Evolutionary conservation across 1,284 basidiomycete genomes (phyloP).

Genomic region (Ustilago curta): DNA sequence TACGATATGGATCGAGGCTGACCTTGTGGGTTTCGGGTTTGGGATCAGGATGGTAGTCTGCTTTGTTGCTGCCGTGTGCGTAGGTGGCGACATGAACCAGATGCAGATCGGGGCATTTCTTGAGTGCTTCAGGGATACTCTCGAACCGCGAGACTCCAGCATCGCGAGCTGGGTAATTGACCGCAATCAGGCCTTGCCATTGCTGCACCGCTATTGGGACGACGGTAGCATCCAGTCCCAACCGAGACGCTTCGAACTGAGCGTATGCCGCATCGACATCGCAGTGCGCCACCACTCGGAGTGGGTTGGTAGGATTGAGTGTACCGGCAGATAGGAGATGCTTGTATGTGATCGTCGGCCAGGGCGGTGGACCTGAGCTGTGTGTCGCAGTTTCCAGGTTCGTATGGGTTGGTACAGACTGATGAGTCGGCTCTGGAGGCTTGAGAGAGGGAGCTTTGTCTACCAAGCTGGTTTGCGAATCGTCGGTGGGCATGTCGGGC

Average conservation of each 20-base stretch:
- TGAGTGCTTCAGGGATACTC: conserved; percentile 72
- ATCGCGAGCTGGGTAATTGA: conserved; percentile 92
- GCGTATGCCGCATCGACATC: conserved; percentile 73
- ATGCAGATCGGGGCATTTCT: conserved; percentile 85
- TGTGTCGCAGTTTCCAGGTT: conserved; percentile 42
- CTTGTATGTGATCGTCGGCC: conserved; percentile 57
- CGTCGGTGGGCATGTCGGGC: conserved; percentile 17
- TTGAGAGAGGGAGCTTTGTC: conserved; percentile 37
- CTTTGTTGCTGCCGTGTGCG: conserved; percentile 74
- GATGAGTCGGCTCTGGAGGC: conserved; percentile 25
- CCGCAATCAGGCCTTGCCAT: conserved; percentile 88
- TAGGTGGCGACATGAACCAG: conserved; percentile 94
- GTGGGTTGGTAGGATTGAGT: conserved; percentile 68
- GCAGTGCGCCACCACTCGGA: conserved; percentile 81
- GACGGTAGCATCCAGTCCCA: conserved; percentile 77
- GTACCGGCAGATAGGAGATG: conserved; percentile 62
- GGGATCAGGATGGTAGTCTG: conserved; percentile 83
- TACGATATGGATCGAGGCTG: conserved; percentile 91
- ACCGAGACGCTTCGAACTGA: conserved; percentile 86
- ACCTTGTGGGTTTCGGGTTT: conserved; percentile 93
- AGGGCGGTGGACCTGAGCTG: conserved; percentile 36
- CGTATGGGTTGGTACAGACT: conserved; percentile 33
- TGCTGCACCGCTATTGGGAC: conserved; percentile 90
- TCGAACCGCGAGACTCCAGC: conserved; percentile 82
- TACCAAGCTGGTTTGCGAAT: conserved; percentile 27